phyloP scores from a whole-genome alignment of 805 yeast genomes.

The Yamadazyma akitaensis region DNA sequence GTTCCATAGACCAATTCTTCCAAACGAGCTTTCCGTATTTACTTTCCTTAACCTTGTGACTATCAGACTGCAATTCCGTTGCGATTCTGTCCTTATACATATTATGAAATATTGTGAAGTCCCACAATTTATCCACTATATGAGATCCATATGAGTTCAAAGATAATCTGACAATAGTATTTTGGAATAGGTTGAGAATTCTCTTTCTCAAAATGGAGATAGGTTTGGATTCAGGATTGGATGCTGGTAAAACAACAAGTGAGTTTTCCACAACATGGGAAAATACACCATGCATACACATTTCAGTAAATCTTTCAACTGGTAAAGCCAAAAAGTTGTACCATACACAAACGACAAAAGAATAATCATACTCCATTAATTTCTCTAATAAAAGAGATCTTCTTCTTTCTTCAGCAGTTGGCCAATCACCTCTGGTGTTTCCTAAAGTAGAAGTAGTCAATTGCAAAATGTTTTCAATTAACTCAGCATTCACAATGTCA shows the following conservation, averaged over 20 bases:
- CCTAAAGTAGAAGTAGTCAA: conserved; percentile 72
- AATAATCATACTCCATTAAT: conserved; percentile 63
- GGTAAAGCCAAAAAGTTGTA: conserved; percentile 60
- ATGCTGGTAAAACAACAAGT: conserved; percentile 40
- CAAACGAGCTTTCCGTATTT: conserved; percentile 87
- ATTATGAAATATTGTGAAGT: conserved; percentile 69
- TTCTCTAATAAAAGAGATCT: conserved; percentile 72
- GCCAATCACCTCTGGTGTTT: conserved; percentile 85
- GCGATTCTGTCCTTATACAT: conserved; percentile 87
- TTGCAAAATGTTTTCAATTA: conserved; percentile 66
- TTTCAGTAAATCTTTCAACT: conserved; percentile 57
- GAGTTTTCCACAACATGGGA: conserved; percentile 79
- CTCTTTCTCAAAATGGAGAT: conserved; percentile 58
- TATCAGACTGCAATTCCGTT: conserved; percentile 52
- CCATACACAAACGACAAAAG: conserved; percentile 55
- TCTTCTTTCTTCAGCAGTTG: conserved; percentile 85
- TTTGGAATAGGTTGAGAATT: conserved; percentile 61
- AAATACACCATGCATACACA: conserved; percentile 87
- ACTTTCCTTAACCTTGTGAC: conserved; percentile 75
- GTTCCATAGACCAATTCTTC: conserved; percentile 92
- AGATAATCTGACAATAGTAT: conserved; percentile 55
- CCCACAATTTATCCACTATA: conserved; percentile 81
- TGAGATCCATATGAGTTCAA: conserved; percentile 92
- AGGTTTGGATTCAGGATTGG: conserved; percentile 33
- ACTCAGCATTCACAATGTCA: conserved; percentile 25